Evolutionary conservation across 2,329 filamentous ascomycete genomes (phyloP).

Genomic region (Metarhizium sp.): DNA sequence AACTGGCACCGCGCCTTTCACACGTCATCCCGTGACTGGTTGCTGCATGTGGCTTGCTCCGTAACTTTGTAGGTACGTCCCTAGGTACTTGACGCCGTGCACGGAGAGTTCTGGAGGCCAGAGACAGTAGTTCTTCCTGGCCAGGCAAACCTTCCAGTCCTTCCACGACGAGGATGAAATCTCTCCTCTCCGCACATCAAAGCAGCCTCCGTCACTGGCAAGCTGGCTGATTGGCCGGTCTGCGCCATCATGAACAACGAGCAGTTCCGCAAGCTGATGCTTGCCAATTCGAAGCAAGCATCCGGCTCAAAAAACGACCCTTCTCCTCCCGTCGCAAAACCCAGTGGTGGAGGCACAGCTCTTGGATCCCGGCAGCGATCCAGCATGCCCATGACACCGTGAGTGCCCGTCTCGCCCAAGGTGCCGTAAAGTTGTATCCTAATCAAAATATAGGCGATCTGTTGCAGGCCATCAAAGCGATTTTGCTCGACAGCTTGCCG

Average conservation of each 20-base stretch:
- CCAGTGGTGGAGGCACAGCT: constrained; percentile 28
- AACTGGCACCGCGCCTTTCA: constrained; percentile 14
- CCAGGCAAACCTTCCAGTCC: background rate
- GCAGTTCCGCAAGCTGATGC: constrained; percentile 77
- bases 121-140: too few relatives aligned
- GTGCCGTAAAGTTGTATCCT: background rate
- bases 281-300: constrained; percentile 35
- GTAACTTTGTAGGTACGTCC: too few relatives aligned
- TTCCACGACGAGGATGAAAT: background rate
- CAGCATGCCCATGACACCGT: constrained; percentile 93
- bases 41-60: background rate
- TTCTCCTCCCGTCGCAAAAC: constrained; percentile 23
- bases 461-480: constrained; percentile 48
- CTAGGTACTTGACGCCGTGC: too few relatives aligned
- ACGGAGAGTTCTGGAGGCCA: too few relatives aligned
- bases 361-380: constrained; percentile 71
- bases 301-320: constrained; percentile 34
- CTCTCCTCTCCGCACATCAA: background rate
- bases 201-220: background rate
- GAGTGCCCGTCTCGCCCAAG: constrained; percentile 24
- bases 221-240: background rate
- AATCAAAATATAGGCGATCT: constrained; percentile 44
- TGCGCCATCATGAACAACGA: constrained; percentile 76
- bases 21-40: constrained; percentile 32
- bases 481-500: constrained; percentile 77